Conservation (phyloP, 2,329 filamentous ascomycete genomes). For the Lecanicillium sp. region DNA sequence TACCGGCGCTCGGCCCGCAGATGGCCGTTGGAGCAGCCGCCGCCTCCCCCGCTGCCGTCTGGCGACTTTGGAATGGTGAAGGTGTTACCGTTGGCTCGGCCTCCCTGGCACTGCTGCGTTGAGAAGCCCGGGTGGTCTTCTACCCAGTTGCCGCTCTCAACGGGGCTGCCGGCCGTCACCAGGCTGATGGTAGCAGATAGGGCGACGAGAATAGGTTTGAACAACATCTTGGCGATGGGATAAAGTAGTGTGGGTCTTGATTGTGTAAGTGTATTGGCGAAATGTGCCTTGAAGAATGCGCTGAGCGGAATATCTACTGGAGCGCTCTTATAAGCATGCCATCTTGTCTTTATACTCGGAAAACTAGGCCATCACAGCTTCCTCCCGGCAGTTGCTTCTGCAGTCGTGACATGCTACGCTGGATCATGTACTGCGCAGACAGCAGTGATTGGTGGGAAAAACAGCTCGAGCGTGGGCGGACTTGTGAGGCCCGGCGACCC, state of each 20-base stretch:
- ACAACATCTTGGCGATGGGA: conserved; percentile 1
- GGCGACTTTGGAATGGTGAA: conserved; percentile 3
- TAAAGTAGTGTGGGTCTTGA: not conserved
- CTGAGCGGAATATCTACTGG: too few species aligned
- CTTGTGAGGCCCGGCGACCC: too few species aligned
- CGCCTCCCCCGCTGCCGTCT: conserved; percentile 1
- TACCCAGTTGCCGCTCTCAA: conserved; percentile 6
- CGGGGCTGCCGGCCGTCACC: conserved; percentile 3
- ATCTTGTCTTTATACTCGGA: too few species aligned
- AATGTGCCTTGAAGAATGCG: too few species aligned
- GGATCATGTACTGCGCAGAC: too few species aligned
- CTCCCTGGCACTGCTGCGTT: conserved; percentile 6
- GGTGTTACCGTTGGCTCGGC: conserved; percentile 3
- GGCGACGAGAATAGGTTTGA: conserved; percentile 2
- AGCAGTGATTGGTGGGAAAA: conserved; percentile 8
- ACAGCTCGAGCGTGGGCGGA: not conserved
- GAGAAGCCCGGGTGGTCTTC: conserved; percentile 1
- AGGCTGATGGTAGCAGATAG: not conserved
- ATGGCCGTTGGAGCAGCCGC: conserved; percentile 8
- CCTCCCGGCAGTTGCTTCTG: too few species aligned
- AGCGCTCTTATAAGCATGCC: too few species aligned
- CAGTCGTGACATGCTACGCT: too few species aligned
- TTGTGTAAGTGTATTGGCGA: too few species aligned
- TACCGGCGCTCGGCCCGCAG: conserved; percentile 8
- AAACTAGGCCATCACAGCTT: too few species aligned